A percentile compares a stretch with the other conserved stretches of the same genome.
Conservation (phyloP, 768 basidiomycete genomes). For the Termitomyces sp. region DNA sequence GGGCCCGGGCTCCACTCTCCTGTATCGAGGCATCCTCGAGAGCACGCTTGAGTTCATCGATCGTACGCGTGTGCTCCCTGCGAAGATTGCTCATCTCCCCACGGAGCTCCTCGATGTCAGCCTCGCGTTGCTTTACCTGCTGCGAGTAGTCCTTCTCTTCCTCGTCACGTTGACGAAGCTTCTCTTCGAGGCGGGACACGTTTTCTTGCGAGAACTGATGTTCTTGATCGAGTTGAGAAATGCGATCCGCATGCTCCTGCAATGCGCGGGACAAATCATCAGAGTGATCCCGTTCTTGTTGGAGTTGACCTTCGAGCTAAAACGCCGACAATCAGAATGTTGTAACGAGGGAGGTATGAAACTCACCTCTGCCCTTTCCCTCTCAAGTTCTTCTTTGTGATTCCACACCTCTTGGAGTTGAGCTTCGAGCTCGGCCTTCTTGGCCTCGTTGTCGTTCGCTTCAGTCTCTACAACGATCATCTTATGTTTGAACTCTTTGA, state of each 20-base stretch:
- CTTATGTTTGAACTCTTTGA: slow-evolving; percentile 40
- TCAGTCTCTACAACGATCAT: slow-evolving; percentile 49
- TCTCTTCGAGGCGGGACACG: slow-evolving; percentile 53
- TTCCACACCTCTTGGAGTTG: slow-evolving; percentile 53
- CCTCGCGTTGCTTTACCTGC: slow-evolving; percentile 45
- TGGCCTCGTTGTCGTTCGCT: slow-evolving; percentile 55
- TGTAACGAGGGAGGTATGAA: background rate
- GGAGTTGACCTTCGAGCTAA: slow-evolving; percentile 54
- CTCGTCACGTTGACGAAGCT: slow-evolving; percentile 52
- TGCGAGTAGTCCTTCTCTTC: slow-evolving; percentile 49
- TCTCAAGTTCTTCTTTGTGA: slow-evolving; percentile 51
- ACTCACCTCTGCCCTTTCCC: slow-evolving; percentile 53
- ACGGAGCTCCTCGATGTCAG: slow-evolving; percentile 50
- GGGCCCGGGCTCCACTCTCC: slow-evolving; percentile 41
- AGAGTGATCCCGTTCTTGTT: slow-evolving; percentile 49
- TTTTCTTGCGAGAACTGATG: slow-evolving; percentile 52
- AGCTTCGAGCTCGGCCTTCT: slow-evolving; percentile 50
- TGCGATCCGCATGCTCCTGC: slow-evolving; percentile 51
- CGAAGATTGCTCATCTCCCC: slow-evolving; percentile 53
- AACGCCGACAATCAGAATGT: background rate
- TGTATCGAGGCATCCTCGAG: slow-evolving; percentile 45
- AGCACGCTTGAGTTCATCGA: slow-evolving; percentile 45
- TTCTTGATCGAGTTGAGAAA: slow-evolving; percentile 53
- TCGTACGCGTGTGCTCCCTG: slow-evolving; percentile 49
- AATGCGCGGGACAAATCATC: slow-evolving; percentile 44